These are phyloP conservation scores for Leccinum uliginosum DNA, from an alignment of 768 basidiomycete genomes.

Conservation along the genomic window DNA sequence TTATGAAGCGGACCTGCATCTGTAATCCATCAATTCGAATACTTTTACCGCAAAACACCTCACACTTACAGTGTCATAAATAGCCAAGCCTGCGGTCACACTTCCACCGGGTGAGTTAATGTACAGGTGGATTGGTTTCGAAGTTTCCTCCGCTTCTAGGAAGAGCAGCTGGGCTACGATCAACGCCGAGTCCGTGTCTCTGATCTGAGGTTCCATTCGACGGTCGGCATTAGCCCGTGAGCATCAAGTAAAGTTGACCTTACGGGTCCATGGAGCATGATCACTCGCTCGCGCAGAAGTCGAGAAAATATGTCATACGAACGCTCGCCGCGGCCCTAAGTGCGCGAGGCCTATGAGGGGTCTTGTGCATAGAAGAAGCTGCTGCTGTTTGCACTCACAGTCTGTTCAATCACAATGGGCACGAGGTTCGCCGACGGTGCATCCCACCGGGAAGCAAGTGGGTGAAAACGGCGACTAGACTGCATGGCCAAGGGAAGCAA, in stretches of 20 bases:
- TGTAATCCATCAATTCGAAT: constrained; percentile 30
- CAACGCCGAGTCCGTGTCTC: constrained; percentile 84
- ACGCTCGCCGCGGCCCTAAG: constrained; percentile 77
- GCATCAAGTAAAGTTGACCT: constrained; percentile 26
- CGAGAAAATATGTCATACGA: constrained; percentile 97
- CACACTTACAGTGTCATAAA: constrained; percentile 86
- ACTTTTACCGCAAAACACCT: constrained; percentile 1
- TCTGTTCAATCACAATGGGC: constrained; percentile 92
- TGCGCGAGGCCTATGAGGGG: constrained; percentile 14
- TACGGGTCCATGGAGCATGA: constrained; percentile 93
- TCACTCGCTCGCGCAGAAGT: constrained; percentile 86
- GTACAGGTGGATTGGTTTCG: constrained; percentile 93
- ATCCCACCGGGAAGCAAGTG: constrained; percentile 43
- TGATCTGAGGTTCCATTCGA: constrained; percentile 52
- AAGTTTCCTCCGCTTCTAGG: constrained; percentile 92
- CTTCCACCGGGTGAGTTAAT: constrained; percentile 97
- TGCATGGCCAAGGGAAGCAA: constrained; percentile 9
- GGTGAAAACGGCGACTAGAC: constrained; percentile 47
- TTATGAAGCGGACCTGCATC: constrained; percentile 60
- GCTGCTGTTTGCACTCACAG: constrained; percentile 42
- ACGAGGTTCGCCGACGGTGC: constrained; percentile 63
- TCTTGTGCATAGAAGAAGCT: constrained; percentile 4
- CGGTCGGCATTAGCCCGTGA: constrained; percentile 10
- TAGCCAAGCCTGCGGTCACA: constrained; percentile 93
- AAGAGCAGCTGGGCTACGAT: constrained; percentile 91